These are phyloP conservation scores for Ophidiomyces ophidiicola DNA, from an alignment of 2,329 filamentous ascomycete species.

Conservation along the genomic window DNA sequence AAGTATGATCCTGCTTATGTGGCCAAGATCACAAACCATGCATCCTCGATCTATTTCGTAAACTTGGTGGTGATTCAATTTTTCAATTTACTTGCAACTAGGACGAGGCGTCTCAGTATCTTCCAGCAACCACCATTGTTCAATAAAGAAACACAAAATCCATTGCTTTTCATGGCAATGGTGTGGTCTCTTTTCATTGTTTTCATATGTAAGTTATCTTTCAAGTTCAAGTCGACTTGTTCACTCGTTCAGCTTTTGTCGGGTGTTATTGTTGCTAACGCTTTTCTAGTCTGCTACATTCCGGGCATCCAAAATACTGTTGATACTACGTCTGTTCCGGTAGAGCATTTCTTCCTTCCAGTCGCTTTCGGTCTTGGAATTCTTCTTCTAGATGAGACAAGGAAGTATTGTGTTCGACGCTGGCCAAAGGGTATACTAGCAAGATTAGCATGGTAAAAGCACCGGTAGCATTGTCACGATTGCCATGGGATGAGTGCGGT, in stretches of 20 bases:
- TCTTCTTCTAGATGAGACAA: constrained; percentile 52
- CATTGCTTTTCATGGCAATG: constrained; percentile 58
- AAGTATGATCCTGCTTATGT: constrained; percentile 45
- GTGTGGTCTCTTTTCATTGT: constrained; percentile 56
- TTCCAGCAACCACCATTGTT: constrained; percentile 60
- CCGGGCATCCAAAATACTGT: constrained; percentile 51
- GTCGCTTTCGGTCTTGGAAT: constrained; percentile 57
- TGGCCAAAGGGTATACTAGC: constrained; percentile 48
- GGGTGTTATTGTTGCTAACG: constrained; percentile 16
- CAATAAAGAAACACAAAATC: constrained; percentile 53
- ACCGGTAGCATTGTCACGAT: background rate
- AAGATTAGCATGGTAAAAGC: constrained; percentile 49
- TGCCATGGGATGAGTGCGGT: too few species aligned
- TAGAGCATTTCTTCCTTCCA: constrained; percentile 65
- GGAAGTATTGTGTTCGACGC: constrained; percentile 51
- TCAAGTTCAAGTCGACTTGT: background rate
- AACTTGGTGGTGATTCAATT: constrained; percentile 64
- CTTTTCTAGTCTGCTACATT: constrained; percentile 42
- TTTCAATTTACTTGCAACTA: constrained; percentile 59
- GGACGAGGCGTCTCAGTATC: constrained; percentile 53
- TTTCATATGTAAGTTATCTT: constrained; percentile 49
- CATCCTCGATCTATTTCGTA: constrained; percentile 66
- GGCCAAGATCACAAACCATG: constrained; percentile 46
- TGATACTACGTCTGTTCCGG: constrained; percentile 51
- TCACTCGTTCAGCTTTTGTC: background rate